These are phyloP conservation scores for Phalaenopsis equestris DNA, from an alignment of 106 monocot species.

Conservation along the genomic window DNA sequence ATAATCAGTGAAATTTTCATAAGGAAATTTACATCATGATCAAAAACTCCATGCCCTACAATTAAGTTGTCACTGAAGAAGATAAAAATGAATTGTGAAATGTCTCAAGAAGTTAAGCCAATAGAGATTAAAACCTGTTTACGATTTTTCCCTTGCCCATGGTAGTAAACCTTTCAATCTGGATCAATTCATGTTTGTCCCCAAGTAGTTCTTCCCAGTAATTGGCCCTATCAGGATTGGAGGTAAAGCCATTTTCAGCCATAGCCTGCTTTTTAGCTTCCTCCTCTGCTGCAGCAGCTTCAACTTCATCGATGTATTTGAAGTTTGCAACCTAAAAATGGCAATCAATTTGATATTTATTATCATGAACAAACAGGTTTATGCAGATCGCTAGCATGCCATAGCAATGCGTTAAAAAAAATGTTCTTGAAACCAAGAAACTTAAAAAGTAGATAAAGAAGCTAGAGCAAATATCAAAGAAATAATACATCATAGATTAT, in stretches of 20 bases:
- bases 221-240: constrained; percentile 47
- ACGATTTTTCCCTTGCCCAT: constrained; percentile 99
- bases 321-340: constrained; percentile 85
- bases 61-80: background rate
- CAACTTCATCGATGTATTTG: constrained; percentile 93
- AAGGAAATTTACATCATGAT: background rate
- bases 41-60: background rate
- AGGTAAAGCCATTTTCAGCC: constrained; percentile 31
- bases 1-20: background rate
- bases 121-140: constrained; percentile 52
- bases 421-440: background rate
- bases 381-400: background rate
- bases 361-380: background rate
- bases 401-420: background rate
- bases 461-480: background rate
- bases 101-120: background rate
- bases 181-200: constrained; percentile 72
- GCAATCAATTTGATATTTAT: background rate
- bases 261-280: constrained; percentile 32
- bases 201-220: constrained; percentile 89
- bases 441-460: background rate
- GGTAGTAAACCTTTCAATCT: constrained; percentile 67
- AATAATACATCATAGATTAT: background rate
- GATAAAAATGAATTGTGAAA: background rate
- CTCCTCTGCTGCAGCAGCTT: constrained; percentile 83